Evolutionary conservation across 495 filamentous ascomycete species (phyloP).

Genomic region (Penicillium cinerascens): DNA sequence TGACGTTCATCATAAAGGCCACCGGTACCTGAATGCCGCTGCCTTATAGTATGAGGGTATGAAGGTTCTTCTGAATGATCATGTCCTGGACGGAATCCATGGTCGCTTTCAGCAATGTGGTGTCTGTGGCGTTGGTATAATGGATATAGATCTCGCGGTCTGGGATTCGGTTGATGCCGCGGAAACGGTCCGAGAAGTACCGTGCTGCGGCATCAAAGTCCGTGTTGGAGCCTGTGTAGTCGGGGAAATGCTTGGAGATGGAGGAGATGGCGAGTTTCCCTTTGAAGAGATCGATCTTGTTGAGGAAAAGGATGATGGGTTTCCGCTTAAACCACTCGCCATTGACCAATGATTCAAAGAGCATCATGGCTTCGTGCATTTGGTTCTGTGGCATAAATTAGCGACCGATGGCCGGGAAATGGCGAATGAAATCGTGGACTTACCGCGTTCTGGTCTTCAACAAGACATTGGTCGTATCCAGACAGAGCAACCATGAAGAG

Average conservation of each 20-base stretch:
- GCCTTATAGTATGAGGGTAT: constrained; percentile 85
- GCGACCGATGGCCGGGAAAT: not conserved
- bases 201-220: constrained; percentile 63
- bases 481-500: constrained; percentile 95
- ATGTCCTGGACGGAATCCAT: constrained; percentile 98
- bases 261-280: constrained; percentile 78
- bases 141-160: constrained; percentile 90
- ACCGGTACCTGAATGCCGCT: constrained; percentile 11
- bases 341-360: constrained; percentile 96
- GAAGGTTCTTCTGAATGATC: constrained; percentile 97
- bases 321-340: constrained; percentile 97
- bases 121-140: constrained; percentile 93
- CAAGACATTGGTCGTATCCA: constrained; percentile 94
- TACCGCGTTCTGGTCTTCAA: constrained; percentile 97
- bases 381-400: constrained; percentile 64
- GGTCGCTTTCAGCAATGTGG: constrained; percentile 91
- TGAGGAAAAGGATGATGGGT: constrained; percentile 94
- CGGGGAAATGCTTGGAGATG: constrained; percentile 88
- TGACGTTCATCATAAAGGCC: constrained; percentile 27
- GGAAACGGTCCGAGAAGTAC: constrained; percentile 90
- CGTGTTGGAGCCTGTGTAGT: constrained; percentile 64
- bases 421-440: constrained; percentile 28
- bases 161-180: constrained; percentile 77
- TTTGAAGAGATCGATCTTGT: constrained; percentile 98
- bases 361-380: constrained; percentile 99